A percentile compares a stretch with the other conserved stretches of the same genome.
These are phyloP conservation scores for Obba rivulosa DNA, from an alignment of 768 basidiomycete species.

Conservation along the genomic window DNA sequence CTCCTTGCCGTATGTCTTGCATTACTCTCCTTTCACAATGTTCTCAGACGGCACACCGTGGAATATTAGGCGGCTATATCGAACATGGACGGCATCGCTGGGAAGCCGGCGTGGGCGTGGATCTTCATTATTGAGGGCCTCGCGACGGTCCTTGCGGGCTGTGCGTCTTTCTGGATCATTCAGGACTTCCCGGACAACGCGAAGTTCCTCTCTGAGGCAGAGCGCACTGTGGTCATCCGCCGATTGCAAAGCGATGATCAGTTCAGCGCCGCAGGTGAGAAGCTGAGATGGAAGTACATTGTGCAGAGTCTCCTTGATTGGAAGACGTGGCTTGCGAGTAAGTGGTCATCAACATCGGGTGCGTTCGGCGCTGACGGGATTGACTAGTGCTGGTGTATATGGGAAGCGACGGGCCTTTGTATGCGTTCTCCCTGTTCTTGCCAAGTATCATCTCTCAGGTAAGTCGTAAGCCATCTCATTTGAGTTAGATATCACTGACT, in stretches of 20 bases:
- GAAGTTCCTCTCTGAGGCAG: slow-evolving; percentile 67
- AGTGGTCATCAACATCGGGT: slow-evolving; percentile 8
- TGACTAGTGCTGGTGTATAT: slow-evolving; percentile 50
- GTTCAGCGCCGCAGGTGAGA: slow-evolving; percentile 70
- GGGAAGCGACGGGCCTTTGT: slow-evolving; percentile 61
- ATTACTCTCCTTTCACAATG: too few relatives aligned
- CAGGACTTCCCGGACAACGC: slow-evolving; percentile 83
- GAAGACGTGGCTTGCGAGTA: slow-evolving; percentile 60
- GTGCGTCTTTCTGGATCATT: slow-evolving; percentile 67
- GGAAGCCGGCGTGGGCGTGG: slow-evolving; percentile 64
- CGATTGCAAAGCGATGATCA: slow-evolving; percentile 64
- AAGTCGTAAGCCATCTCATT: slow-evolving; percentile 13
- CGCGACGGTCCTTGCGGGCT: slow-evolving; percentile 60
- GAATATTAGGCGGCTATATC: slow-evolving; percentile 50
- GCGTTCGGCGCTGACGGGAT: neutral
- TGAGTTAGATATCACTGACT: neutral
- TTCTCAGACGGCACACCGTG: neutral
- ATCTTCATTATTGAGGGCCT: slow-evolving; percentile 76
- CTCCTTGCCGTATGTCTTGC: slow-evolving; percentile 51
- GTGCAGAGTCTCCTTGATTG: slow-evolving; percentile 56
- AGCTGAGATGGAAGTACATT: slow-evolving; percentile 51
- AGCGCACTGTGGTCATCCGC: slow-evolving; percentile 60
- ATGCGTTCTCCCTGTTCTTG: slow-evolving; percentile 74
- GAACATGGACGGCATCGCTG: slow-evolving; percentile 66
- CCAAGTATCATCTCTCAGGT: slow-evolving; percentile 75